Base-by-base conservation (phyloP, 495 filamentous ascomycete species). In the Hyphodiscus hymeniophilus region DNA sequence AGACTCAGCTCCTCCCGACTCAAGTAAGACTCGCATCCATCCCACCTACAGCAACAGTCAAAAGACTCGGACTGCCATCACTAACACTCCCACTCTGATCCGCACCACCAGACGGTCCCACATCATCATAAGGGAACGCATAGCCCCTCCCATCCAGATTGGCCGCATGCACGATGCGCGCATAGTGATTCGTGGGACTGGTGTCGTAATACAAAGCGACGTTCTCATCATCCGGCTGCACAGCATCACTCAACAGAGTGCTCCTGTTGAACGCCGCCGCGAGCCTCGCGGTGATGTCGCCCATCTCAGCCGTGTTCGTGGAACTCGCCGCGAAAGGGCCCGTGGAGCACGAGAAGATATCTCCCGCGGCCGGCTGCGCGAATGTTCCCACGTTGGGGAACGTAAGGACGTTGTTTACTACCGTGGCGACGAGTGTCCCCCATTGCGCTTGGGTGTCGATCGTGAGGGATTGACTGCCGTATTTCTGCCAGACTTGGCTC, bases 101-200 rank as follows among this genome's bases (percentile, higher is more conserved):
- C 12, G 58, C 52, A 0, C 71, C 76, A 45, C 70, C 73, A 18
- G 63, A 63, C 1, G 81, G 74, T 21, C 72, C 71, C 1, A 88
- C 85, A 61, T 89, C 85, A 56, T 89, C 63, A 56, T 87, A 89
- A 0, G 85, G 83, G 54, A 88, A 88, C 3, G 82, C 80, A 66
- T 89, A 89, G 1, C 85, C 85, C 12, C 72, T 64, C 2, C 73
- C 68, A 62, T 82, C 81, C 7, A 76, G 48, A 52, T 79, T 81
- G 26, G 70, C 69, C 18, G 60, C 68, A 64, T 89, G 85, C 45
- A 82, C 71, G 46, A 89, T 75, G 12, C 80, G 61, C 16, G 80
- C 65, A 56, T 86, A 89, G 61, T 88, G 82, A 52, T 90, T 90
- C 20, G 85, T 87, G 45, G 55, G 62, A 54, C 75, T 71, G 38